A percentile compares a stretch with the other conserved stretches of the same genome.
Conservation (phyloP, 1,284 basidiomycete species). For the Coniferiporia sulphurascens region DNA sequence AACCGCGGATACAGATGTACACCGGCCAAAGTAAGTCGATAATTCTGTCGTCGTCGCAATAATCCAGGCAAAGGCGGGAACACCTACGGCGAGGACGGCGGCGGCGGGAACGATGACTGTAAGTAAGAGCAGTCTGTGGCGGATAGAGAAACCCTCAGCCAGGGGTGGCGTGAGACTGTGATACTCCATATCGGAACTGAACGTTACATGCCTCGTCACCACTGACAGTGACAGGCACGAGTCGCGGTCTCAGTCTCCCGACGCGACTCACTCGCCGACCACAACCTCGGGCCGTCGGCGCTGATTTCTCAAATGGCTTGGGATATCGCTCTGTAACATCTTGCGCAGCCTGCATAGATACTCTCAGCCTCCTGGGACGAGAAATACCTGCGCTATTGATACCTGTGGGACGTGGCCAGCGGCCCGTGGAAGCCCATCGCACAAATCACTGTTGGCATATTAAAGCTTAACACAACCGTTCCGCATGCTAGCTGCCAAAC, state of each 20-base stretch:
- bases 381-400: too few relatives aligned
- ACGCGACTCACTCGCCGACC: not conserved
- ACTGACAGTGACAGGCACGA: not conserved
- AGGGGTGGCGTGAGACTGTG: constrained; percentile 2
- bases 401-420: too few relatives aligned
- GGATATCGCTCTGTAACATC: not conserved
- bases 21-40: not conserved
- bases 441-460: too few relatives aligned
- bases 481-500: too few relatives aligned
- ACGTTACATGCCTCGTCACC: not conserved
- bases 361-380: not conserved
- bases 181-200: not conserved
- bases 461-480: too few relatives aligned
- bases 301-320: not conserved
- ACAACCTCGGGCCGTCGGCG: too few relatives aligned
- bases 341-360: not conserved
- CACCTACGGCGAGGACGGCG: not conserved
- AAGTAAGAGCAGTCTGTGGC: not conserved
- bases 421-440: too few relatives aligned
- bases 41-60: not conserved
- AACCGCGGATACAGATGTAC: not conserved
- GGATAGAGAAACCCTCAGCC: not conserved
- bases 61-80: not conserved
- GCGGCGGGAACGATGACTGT: not conserved
- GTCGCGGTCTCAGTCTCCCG: too few relatives aligned